Evolutionary conservation across 495 filamentous ascomycete species (phyloP).

Genomic region (Neurospora terricola): DNA sequence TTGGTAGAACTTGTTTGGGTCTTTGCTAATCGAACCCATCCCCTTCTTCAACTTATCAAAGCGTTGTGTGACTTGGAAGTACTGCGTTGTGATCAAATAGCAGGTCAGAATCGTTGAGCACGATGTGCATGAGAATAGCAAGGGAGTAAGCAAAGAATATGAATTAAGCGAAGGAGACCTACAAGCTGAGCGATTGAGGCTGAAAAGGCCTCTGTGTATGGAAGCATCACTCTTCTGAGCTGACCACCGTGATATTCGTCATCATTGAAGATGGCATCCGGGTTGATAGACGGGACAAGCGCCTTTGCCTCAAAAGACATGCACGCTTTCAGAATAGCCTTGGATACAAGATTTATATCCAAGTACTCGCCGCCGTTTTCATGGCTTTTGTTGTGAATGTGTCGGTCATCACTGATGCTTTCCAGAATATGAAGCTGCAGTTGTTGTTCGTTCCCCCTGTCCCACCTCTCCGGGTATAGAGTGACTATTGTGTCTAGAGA

Average conservation of each 20-base stretch:
- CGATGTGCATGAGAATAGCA: neutral
- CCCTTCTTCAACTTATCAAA: constrained; percentile 2
- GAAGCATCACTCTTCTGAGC: neutral
- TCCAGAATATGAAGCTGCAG: constrained; percentile 1
- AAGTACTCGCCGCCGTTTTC: neutral
- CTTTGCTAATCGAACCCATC: constrained; percentile 5
- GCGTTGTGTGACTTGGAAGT: constrained; percentile 3
- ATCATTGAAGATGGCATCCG: neutral
- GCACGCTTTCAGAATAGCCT: neutral
- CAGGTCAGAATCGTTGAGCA: neutral
- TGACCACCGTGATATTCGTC: neutral
- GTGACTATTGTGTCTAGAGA: constrained; percentile 2
- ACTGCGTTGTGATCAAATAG: neutral
- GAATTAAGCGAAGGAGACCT: neutral
- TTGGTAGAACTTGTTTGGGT: constrained; percentile 4
- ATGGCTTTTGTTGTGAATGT: neutral
- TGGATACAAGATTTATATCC: neutral
- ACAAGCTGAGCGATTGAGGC: constrained; percentile 5
- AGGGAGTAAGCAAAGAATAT: neutral
- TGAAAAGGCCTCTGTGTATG: constrained; percentile 2
- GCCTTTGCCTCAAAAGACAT: constrained; percentile 4
- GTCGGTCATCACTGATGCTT: neutral
- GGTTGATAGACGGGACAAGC: neutral
- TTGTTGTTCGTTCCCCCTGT: neutral
- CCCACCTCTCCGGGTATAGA: constrained; percentile 2